A percentile compares a stretch with the other conserved stretches of the same genome.
Evolutionary conservation across 2,329 filamentous ascomycete species (phyloP).

Genomic region (Clonostachys rosea): DNA sequence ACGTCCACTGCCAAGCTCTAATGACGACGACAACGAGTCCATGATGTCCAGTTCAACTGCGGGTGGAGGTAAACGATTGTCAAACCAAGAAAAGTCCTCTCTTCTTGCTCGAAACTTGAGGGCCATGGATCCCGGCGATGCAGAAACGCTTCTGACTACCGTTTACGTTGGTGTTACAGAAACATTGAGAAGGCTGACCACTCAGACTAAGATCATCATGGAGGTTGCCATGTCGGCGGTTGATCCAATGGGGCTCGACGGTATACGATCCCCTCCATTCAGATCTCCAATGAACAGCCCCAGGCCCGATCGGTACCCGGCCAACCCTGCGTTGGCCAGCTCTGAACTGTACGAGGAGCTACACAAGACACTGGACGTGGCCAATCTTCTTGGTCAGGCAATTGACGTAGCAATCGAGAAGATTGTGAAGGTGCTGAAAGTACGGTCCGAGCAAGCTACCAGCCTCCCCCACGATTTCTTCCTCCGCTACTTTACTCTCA

Average conservation of each 20-base stretch:
- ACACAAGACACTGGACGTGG: constrained; percentile 71
- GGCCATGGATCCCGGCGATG: constrained; percentile 76
- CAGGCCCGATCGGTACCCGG: constrained; percentile 21
- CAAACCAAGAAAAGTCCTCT: constrained; percentile 84
- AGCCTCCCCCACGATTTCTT: constrained; percentile 66
- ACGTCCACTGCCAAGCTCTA: constrained; percentile 82
- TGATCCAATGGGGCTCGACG: constrained; percentile 28
- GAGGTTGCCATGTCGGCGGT: constrained; percentile 81
- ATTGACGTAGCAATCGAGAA: constrained; percentile 78
- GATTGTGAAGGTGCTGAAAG: constrained; percentile 70
- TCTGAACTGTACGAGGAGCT: constrained; percentile 67
- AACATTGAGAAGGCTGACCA: constrained; percentile 76
- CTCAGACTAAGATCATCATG: constrained; percentile 90
- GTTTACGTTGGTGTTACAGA: constrained; percentile 89
- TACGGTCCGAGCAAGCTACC: constrained; percentile 69
- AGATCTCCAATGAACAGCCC: constrained; percentile 51
- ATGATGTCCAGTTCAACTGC: constrained; percentile 81
- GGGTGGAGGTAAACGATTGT: constrained; percentile 61
- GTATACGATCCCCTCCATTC: constrained; percentile 40
- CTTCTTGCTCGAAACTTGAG: constrained; percentile 85
- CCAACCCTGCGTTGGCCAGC: constrained; percentile 13
- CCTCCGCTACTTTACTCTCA: constrained; percentile 77
- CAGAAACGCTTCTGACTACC: constrained; percentile 74
- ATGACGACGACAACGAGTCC: constrained; percentile 88
- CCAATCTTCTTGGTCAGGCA: constrained; percentile 72